Conservation (phyloP, 1,284 basidiomycete species). For the Malassezia nana region DNA sequence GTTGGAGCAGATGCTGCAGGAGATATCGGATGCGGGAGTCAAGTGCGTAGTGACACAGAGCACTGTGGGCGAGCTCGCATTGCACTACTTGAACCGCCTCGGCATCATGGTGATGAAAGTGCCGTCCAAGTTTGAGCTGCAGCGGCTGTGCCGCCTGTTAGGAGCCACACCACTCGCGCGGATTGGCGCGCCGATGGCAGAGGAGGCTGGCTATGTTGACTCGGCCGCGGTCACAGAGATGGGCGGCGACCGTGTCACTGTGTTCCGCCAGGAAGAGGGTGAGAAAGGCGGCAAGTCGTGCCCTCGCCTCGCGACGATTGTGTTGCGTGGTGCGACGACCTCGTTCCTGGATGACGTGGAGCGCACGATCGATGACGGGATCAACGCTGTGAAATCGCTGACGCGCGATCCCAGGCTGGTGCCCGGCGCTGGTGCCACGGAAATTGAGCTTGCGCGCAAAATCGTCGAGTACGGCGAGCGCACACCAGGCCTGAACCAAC, state of each 20-base stretch:
- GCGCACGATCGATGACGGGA: conserved; percentile 90
- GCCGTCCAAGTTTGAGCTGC: conserved; percentile 93
- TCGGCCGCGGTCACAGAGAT: conserved; percentile 91
- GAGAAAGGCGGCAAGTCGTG: conserved; percentile 42
- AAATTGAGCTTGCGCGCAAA: conserved; percentile 76
- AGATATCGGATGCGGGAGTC: conserved; percentile 90
- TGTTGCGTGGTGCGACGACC: conserved; percentile 67
- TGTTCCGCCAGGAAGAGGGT: conserved; percentile 65
- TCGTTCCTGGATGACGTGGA: conserved; percentile 92
- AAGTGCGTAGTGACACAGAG: conserved; percentile 88
- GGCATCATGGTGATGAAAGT: conserved; percentile 92
- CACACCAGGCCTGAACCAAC: conserved; percentile 82
- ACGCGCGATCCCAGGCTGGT: conserved; percentile 82
- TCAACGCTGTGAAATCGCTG: conserved; percentile 88
- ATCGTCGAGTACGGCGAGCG: conserved; percentile 79
- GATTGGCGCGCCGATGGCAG: conserved; percentile 85
- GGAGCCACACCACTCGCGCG: conserved; percentile 92
- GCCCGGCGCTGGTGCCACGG: conserved; percentile 85
- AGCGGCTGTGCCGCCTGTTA: conserved; percentile 83
- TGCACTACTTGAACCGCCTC: conserved; percentile 92
- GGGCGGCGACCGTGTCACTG: conserved; percentile 93
- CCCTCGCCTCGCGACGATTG: conserved; percentile 44
- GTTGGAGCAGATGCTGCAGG: conserved; percentile 58
- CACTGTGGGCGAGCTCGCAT: conserved; percentile 83
- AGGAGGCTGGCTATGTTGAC: conserved; percentile 90